These are phyloP conservation scores for Solanum rostratum DNA, from an alignment of 257 asterid genomes.

Conservation along the genomic window DNA sequence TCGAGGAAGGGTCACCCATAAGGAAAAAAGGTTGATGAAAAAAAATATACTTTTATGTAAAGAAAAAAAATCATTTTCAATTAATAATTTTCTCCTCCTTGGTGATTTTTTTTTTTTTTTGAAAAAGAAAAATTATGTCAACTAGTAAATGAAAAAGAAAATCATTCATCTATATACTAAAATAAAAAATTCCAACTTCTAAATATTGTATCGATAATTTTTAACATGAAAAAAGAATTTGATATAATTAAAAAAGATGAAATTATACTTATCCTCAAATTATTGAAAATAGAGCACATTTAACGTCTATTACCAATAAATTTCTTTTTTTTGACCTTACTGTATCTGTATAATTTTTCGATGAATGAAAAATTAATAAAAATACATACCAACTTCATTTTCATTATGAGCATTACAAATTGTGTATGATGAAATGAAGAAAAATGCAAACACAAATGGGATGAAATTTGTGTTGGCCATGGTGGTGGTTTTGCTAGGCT, in stretches of 20 bases:
- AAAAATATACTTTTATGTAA: too few relatives aligned
- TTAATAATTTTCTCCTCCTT: too few relatives aligned
- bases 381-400: constrained; percentile 19
- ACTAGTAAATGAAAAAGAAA: too few relatives aligned
- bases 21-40: too few relatives aligned
- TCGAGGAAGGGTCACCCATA: too few relatives aligned
- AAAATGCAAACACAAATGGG: constrained; percentile 4
- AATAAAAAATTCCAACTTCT: too few relatives aligned
- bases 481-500: not conserved
- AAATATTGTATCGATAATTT: not conserved
- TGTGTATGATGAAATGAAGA: constrained; percentile 8
- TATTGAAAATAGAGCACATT: not conserved
- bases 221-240: not conserved
- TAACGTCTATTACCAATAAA: not conserved
- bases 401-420: constrained; percentile 2
- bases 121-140: not conserved
- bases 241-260: not conserved
- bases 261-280: not conserved
- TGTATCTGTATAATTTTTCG: not conserved
- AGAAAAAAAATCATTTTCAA: too few relatives aligned
- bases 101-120: not conserved
- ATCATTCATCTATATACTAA: too few relatives aligned
- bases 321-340: not conserved
- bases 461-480: constrained; percentile 1
- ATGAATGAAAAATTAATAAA: not conserved